Conservation (phyloP, 2,329 filamentous ascomycete genomes). For the Fusarium nurragi region DNA sequence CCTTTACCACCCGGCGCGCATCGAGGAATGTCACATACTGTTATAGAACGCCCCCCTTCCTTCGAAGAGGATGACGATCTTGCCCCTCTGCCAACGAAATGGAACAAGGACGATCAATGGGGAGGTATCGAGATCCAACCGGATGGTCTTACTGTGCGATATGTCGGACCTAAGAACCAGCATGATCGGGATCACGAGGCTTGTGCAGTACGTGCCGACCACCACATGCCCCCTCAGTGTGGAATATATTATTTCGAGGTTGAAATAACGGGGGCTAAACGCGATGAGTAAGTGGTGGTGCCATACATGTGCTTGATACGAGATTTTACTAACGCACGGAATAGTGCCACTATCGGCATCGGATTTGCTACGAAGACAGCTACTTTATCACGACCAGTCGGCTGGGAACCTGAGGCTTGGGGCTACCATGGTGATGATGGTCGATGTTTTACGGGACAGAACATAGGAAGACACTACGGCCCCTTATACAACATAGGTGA, state of each 20-base stretch:
- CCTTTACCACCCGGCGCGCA: slow-evolving; percentile 62
- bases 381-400: slow-evolving; percentile 65
- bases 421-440: slow-evolving; percentile 77
- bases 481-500: slow-evolving; percentile 65
- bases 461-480: slow-evolving; percentile 66
- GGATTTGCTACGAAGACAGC: slow-evolving; percentile 68
- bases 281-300: slow-evolving; percentile 62
- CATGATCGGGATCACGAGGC: slow-evolving; percentile 75
- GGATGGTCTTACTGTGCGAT: slow-evolving; percentile 78
- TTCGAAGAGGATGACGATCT: slow-evolving; percentile 67
- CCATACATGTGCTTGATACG: neutral
- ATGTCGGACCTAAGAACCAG: slow-evolving; percentile 57
- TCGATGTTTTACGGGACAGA: slow-evolving; percentile 66
- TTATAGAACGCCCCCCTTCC: slow-evolving; percentile 78
- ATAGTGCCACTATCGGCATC: slow-evolving; percentile 68
- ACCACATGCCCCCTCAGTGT: slow-evolving; percentile 87
- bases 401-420: slow-evolving; percentile 75
- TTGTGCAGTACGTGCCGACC: slow-evolving; percentile 81
- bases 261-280: slow-evolving; percentile 59
- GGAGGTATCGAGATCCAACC: slow-evolving; percentile 76
- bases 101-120: slow-evolving; percentile 83
- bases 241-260: slow-evolving; percentile 96
- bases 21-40: slow-evolving; percentile 82
- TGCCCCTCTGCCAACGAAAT: slow-evolving; percentile 79
- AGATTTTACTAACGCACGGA: slow-evolving; percentile 11